Percentiles rank a stretch among this genome's conserved stretches.
phyloP scores from a whole-genome alignment of 768 basidiomycete species.

The Termitomyces sp. region DNA sequence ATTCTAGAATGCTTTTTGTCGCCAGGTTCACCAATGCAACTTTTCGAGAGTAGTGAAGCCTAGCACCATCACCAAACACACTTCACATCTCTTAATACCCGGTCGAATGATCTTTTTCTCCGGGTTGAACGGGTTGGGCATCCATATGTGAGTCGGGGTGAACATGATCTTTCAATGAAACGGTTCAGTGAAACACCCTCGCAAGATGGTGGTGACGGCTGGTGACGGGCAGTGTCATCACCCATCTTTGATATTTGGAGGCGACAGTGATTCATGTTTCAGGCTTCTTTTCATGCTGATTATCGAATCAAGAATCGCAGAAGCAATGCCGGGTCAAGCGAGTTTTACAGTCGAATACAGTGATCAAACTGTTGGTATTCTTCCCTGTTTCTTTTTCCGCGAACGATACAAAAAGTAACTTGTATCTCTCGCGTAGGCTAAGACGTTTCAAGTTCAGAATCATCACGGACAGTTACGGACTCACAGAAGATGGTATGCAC shows the following conservation, averaged over 20 bases:
- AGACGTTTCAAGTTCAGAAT: background rate
- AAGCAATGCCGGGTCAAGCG: no score
- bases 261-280: background rate
- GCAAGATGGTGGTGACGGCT: background rate
- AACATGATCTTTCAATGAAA: background rate
- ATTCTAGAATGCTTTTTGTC: slow-evolving; percentile 66
- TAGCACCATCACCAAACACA: background rate
- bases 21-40: slow-evolving; percentile 90
- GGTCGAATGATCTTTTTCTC: background rate
- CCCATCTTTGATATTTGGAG: background rate
- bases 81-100: background rate
- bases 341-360: background rate
- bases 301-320: background rate
- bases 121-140: background rate
- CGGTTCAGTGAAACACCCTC: slow-evolving; percentile 21
- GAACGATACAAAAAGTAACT: background rate
- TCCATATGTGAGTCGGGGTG: slow-evolving; percentile 33
- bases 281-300: background rate
- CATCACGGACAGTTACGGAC: background rate
- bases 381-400: background rate
- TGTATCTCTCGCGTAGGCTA: background rate
- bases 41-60: slow-evolving; percentile 40
- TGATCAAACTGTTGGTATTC: background rate
- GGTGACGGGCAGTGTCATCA: background rate
- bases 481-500: background rate